A percentile compares a stretch with the other conserved stretches of the same genome.
These are phyloP conservation scores for Wallacemonas sp. DNA, from an alignment of 208 protist species.

Conservation along the genomic window DNA sequence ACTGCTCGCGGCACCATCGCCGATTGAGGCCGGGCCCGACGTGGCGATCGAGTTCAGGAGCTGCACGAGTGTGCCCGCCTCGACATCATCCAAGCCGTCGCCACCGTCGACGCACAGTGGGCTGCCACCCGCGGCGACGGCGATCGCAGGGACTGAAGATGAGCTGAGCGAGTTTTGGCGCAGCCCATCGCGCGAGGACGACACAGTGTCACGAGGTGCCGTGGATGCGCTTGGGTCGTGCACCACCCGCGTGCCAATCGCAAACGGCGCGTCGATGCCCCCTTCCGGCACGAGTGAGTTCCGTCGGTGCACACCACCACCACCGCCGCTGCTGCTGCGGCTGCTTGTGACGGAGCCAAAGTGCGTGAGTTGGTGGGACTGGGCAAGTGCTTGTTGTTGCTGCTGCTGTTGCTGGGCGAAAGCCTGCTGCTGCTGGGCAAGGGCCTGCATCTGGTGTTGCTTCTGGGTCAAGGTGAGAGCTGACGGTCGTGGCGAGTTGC, in stretches of 20 bases:
- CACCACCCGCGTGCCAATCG: too few species aligned
- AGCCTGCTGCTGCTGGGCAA: constrained; percentile 3
- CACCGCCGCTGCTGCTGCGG: not conserved
- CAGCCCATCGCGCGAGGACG: too few species aligned
- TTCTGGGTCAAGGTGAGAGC: constrained; percentile 10
- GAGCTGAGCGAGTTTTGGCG: too few species aligned
- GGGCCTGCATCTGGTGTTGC: constrained; percentile 7
- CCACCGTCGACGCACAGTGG: not conserved
- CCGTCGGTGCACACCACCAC: too few species aligned
- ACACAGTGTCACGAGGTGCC: too few species aligned
- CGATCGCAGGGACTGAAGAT: too few species aligned
- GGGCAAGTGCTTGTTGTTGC: not conserved
- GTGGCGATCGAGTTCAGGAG: not conserved
- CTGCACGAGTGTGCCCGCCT: not conserved
- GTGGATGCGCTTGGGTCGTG: too few species aligned
- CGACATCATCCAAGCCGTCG: not conserved
- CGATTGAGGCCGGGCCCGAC: too few species aligned
- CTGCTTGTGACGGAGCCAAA: not conserved
- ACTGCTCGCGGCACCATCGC: not conserved
- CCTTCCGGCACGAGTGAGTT: not conserved
- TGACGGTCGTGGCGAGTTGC: constrained; percentile 6
- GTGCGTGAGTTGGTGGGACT: not conserved
- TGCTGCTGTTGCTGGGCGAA: not conserved
- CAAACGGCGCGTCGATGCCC: not conserved
- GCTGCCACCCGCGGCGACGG: too few species aligned